Evolutionary conservation across 208 protist species (phyloP).

Genomic region (Porcisia hertigi): DNA sequence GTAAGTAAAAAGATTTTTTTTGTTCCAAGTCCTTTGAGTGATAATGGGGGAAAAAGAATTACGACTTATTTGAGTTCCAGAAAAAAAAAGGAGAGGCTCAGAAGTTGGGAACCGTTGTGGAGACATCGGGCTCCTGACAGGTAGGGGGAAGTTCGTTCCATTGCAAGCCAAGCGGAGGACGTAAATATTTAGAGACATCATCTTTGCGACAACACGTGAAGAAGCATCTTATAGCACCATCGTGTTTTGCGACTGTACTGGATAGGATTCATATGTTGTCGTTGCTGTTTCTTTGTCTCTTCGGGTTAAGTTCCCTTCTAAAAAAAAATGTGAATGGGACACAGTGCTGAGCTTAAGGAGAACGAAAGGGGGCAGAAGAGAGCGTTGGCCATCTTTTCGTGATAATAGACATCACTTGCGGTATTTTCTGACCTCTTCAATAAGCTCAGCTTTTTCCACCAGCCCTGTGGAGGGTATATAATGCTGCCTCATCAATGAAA

Average conservation of each 20-base stretch:
- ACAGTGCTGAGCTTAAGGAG: background rate
- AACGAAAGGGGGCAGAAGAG: background rate
- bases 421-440: constrained; percentile 56
- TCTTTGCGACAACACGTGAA: background rate
- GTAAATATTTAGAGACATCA: background rate
- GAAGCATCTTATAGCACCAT: background rate
- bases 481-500: constrained; percentile 48
- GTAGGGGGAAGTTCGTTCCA: background rate
- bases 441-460: constrained; percentile 61
- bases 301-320: too few species aligned
- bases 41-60: background rate
- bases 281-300: background rate
- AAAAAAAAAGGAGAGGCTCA: background rate
- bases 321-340: background rate
- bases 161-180: background rate
- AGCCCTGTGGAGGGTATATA: constrained; percentile 51
- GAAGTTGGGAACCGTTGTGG: too few species aligned
- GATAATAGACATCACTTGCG: constrained; percentile 14
- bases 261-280: background rate
- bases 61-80: background rate
- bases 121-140: background rate
- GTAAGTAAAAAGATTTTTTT: background rate
- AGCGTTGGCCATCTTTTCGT: background rate
- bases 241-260: too few species aligned
- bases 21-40: background rate